Conservation (phyloP, 805 yeast genomes). For the Suhomyces faveliae region DNA sequence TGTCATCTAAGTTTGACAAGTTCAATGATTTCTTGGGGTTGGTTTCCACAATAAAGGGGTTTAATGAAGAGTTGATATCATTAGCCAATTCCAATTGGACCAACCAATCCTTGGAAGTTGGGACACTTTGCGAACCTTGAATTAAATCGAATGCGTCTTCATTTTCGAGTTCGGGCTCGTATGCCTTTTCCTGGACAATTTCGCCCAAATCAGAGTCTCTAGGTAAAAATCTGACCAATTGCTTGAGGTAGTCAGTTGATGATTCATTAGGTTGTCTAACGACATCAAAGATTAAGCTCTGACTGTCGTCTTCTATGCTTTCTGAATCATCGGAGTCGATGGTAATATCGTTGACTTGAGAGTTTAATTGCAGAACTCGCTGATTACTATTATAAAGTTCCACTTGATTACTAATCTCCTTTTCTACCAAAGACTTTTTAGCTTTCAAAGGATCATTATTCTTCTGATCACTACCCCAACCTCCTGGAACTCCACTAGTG, state of each 20-base stretch:
- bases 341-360: conserved; percentile 33
- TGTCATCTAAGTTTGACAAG: conserved; percentile 42
- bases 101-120: conserved; percentile 61
- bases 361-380: conserved; percentile 21
- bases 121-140: conserved; percentile 45
- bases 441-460: conserved; percentile 21
- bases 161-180: conserved; percentile 60
- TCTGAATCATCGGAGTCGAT: conserved; percentile 19
- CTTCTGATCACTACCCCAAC: conserved; percentile 24
- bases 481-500: conserved; percentile 37
- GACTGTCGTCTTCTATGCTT: conserved; percentile 13
- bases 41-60: conserved; percentile 21
- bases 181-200: conserved; percentile 60
- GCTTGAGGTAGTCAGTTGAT: conserved; percentile 32
- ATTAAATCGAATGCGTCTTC: conserved; percentile 32
- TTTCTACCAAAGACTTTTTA: conserved; percentile 30
- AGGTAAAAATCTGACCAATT: conserved; percentile 33
- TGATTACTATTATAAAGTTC: conserved; percentile 20
- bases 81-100: conserved; percentile 57
- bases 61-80: conserved; percentile 43
- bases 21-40: conserved; percentile 16
- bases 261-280: conserved; percentile 9
- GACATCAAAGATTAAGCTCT: conserved; percentile 13
- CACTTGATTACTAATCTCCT: conserved; percentile 30
- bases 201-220: conserved; percentile 30